These are phyloP conservation scores for Dactylellina sp. DNA, from an alignment of 2,329 filamentous ascomycete species.

Conservation along the genomic window DNA sequence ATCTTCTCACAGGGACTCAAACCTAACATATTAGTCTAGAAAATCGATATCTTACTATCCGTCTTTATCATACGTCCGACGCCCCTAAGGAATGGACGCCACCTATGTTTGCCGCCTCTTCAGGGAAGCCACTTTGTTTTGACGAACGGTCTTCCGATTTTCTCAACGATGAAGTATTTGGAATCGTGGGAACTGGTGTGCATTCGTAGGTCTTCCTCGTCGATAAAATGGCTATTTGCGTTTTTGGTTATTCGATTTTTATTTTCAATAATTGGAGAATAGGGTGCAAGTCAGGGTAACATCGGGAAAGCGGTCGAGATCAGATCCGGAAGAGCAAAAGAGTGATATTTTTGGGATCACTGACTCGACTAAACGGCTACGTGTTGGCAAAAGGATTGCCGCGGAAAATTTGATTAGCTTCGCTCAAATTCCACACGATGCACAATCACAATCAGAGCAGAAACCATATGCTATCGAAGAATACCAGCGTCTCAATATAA, in stretches of 20 bases:
- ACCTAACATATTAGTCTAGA: constrained; percentile 55
- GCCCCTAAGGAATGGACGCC: constrained; percentile 60
- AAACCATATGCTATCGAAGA: background rate
- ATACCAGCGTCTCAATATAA: background rate
- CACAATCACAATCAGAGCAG: background rate
- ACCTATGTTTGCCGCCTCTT: constrained; percentile 59
- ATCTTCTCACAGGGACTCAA: background rate
- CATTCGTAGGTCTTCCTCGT: constrained; percentile 58
- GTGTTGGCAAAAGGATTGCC: background rate
- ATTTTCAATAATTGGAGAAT: background rate
- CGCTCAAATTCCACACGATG: background rate
- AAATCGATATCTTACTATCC: constrained; percentile 60
- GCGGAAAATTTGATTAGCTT: constrained; percentile 29
- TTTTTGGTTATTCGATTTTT: background rate
- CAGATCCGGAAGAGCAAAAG: background rate
- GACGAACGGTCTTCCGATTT: constrained; percentile 29
- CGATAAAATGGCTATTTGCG: no score
- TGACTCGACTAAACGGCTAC: background rate
- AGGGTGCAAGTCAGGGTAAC: constrained; percentile 40
- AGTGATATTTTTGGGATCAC: background rate
- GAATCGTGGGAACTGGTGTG: constrained; percentile 58
- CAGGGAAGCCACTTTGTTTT: constrained; percentile 52
- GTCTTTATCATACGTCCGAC: constrained; percentile 59
- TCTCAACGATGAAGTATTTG: constrained; percentile 57
- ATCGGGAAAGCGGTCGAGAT: constrained; percentile 23